Evolutionary conservation across 1,284 basidiomycete species (phyloP).

Genomic region (Leccinum cinnamomeum): DNA sequence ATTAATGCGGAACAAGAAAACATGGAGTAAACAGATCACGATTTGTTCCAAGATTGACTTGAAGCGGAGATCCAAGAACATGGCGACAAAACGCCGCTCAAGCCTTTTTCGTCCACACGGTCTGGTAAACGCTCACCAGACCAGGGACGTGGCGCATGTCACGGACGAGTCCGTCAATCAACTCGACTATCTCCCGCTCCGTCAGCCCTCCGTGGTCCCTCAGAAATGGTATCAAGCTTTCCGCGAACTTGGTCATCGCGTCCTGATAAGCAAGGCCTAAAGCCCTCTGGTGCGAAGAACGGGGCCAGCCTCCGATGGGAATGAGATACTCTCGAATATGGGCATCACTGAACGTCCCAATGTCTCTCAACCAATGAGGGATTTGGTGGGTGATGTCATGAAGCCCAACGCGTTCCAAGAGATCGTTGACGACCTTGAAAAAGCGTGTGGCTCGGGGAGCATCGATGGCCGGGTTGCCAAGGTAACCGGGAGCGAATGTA

Average conservation of each 20-base stretch:
- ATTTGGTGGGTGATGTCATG: conserved; percentile 37
- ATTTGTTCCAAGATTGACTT: not conserved
- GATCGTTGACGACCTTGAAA: conserved; percentile 42
- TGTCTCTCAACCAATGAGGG: conserved; percentile 36
- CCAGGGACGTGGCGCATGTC: conserved; percentile 45
- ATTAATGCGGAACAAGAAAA: not conserved
- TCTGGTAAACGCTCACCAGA: conserved; percentile 42
- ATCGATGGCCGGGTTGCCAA: conserved; percentile 34
- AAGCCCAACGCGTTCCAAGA: conserved; percentile 39
- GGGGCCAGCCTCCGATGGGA: conserved; percentile 52
- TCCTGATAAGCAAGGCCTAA: conserved; percentile 44
- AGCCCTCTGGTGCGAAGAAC: conserved; percentile 29
- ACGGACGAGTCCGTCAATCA: conserved; percentile 41
- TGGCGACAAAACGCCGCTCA: conserved; percentile 8
- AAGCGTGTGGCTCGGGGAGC: conserved; percentile 45
- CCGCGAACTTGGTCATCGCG: conserved; percentile 35
- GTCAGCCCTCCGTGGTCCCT: conserved; percentile 36
- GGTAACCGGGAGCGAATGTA: conserved; percentile 40
- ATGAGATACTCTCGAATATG: conserved; percentile 36
- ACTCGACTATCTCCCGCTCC: conserved; percentile 36
- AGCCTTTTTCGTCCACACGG: conserved; percentile 36
- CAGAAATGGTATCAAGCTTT: conserved; percentile 43
- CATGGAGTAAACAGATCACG: not conserved
- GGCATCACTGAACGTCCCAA: conserved; percentile 42
- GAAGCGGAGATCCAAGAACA: not conserved